Percentiles rank a stretch among this genome's conserved stretches.
Evolutionary conservation across 352 stramenopile genomes (phyloP).

Genomic region (Phytophthora hibernalis): DNA sequence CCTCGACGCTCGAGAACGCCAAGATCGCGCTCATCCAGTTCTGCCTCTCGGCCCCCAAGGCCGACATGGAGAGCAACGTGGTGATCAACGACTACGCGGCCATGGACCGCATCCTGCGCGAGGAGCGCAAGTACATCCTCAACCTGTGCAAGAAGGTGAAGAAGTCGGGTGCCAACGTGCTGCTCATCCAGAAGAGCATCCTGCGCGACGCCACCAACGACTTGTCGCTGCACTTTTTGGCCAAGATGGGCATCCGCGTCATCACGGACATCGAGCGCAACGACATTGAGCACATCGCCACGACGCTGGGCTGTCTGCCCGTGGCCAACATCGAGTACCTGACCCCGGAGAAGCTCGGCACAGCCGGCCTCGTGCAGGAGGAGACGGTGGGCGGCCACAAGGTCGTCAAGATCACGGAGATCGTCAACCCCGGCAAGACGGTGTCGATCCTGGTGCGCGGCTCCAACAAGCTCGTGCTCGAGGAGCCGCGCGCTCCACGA

Average conservation of each 20-base stretch:
- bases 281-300: slow-evolving; percentile 99
- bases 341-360: slow-evolving; percentile 96
- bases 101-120: slow-evolving; percentile 99
- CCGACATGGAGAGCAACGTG: slow-evolving; percentile 99
- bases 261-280: slow-evolving; percentile 98
- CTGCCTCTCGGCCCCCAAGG: slow-evolving; percentile 98
- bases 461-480: slow-evolving; percentile 98
- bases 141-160: slow-evolving; percentile 98
- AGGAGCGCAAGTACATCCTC: slow-evolving; percentile 99
- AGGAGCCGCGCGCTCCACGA: slow-evolving; percentile 99
- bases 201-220: slow-evolving; percentile 99
- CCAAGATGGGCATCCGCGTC: slow-evolving; percentile 99
- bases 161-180: slow-evolving; percentile 98
- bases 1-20: slow-evolving; percentile 95
- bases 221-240: slow-evolving; percentile 98
- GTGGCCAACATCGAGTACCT: slow-evolving; percentile 99
- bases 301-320: slow-evolving; percentile 95
- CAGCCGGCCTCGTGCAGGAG: slow-evolving; percentile 95
- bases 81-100: slow-evolving; percentile 99
- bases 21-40: slow-evolving; percentile 99
- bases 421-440: slow-evolving; percentile 95
- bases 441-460: slow-evolving; percentile 98
- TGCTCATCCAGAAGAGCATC: slow-evolving; percentile 99
- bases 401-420: slow-evolving; percentile 99
- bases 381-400: slow-evolving; percentile 96